Percentiles rank a stretch among this genome's conserved stretches.
phyloP scores from a whole-genome alignment of 768 basidiomycete genomes.

The Suillus cothurnatus region DNA sequence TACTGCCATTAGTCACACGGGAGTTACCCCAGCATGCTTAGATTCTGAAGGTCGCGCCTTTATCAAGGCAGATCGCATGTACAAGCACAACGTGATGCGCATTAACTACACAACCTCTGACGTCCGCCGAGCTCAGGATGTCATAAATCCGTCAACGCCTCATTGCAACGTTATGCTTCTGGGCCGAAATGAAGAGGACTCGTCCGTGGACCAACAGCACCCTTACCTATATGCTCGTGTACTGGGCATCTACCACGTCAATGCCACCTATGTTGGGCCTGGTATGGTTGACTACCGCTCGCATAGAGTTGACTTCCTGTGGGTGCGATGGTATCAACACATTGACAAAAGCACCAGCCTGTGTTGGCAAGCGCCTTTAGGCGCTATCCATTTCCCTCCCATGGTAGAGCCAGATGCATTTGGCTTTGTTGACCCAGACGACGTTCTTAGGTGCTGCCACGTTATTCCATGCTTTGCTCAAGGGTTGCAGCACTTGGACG shows the following conservation, averaged over 20 bases:
- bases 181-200: neutral
- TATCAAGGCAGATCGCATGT: neutral
- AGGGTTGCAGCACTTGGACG: conserved; percentile 1
- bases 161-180: conserved; percentile 2
- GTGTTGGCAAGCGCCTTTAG: neutral
- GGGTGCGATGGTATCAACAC: conserved; percentile 14
- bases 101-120: conserved; percentile 7
- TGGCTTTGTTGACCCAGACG: conserved; percentile 13
- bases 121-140: neutral
- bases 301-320: conserved; percentile 11
- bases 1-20: too few relatives aligned
- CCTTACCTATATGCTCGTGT: conserved; percentile 9
- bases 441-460: conserved; percentile 13
- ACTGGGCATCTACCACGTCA: conserved; percentile 23
- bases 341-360: neutral
- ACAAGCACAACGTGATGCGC: neutral
- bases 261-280: conserved; percentile 11
- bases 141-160: conserved; percentile 4
- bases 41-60: neutral
- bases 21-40: neutral
- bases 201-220: neutral
- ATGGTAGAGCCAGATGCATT: neutral
- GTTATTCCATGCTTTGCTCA: conserved; percentile 11
- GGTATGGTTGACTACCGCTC: neutral
- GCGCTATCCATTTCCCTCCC: neutral